A percentile compares a stretch with the other conserved stretches of the same genome.
These are phyloP conservation scores for Erodium trifolium DNA, from an alignment of 441 rosid genomes.

Conservation along the genomic window DNA sequence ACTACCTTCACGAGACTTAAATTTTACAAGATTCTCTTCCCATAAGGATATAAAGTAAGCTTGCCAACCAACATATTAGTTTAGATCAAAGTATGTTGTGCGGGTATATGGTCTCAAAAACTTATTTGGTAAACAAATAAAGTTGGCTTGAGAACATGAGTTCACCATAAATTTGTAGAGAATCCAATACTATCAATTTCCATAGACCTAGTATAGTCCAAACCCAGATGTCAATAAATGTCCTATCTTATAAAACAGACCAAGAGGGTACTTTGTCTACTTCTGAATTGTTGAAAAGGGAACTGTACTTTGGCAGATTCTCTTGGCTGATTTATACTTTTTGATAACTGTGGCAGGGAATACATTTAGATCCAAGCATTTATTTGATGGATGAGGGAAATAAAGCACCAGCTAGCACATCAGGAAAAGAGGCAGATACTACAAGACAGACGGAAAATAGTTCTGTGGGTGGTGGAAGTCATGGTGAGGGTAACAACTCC, in stretches of 20 bases:
- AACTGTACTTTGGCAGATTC: background rate
- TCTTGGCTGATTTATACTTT: conserved; percentile 18
- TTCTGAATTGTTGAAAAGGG: background rate
- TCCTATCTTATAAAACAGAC: conserved; percentile 4
- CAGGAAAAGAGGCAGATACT: conserved; percentile 32
- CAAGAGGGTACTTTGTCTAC: background rate
- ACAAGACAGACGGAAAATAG: conserved; percentile 28
- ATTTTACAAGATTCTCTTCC: no score
- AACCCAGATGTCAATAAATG: background rate
- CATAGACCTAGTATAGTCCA: background rate
- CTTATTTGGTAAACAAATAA: background rate
- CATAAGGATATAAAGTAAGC: background rate
- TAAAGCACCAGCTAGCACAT: conserved; percentile 39
- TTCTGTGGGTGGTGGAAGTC: conserved; percentile 24
- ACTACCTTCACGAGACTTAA: background rate
- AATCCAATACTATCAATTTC: background rate
- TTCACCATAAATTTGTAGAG: background rate
- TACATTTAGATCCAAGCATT: conserved; percentile 96
- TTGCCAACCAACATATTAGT: background rate
- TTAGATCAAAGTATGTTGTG: background rate
- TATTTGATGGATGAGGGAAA: conserved; percentile 89
- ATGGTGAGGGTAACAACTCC: conserved; percentile 24
- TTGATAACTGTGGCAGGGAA: conserved; percentile 49
- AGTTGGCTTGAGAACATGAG: background rate
- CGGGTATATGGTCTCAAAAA: background rate